phyloP scores from a whole-genome alignment of 179 eudicot genomes.

The Drosera spatulata region DNA sequence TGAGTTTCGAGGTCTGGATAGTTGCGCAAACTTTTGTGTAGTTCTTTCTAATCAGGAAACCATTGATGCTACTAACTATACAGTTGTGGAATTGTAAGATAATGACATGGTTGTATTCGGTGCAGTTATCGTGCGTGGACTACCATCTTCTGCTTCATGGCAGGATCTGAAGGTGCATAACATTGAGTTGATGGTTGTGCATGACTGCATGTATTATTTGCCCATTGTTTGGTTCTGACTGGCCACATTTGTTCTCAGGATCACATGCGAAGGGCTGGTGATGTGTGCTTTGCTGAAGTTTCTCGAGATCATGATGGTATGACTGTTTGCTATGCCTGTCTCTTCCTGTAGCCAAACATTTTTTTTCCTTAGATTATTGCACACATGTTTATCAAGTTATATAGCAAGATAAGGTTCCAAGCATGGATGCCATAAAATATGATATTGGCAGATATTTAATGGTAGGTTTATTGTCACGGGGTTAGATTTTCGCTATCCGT shows the following conservation, averaged over 20 bases:
- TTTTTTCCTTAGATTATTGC: too few relatives aligned
- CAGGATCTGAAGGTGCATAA: slow-evolving; percentile 83
- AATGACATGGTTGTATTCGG: slow-evolving; percentile 3
- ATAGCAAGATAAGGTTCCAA: too few relatives aligned
- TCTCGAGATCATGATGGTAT: slow-evolving; percentile 84
- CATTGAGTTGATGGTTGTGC: not conserved
- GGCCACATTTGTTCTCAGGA: slow-evolving; percentile 42
- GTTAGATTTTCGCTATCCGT: too few relatives aligned
- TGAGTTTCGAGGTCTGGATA: slow-evolving; percentile 64
- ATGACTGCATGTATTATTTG: not conserved
- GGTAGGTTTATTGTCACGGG: too few relatives aligned
- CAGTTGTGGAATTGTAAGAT: not conserved
- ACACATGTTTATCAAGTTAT: too few relatives aligned
- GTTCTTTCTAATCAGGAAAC: not conserved
- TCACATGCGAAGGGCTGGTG: slow-evolving; percentile 99
- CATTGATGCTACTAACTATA: not conserved
- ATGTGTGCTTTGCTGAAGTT: slow-evolving; percentile 98
- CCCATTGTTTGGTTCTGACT: not conserved
- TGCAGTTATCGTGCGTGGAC: slow-evolving; percentile 88
- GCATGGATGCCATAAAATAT: too few relatives aligned
- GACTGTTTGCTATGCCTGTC: not conserved
- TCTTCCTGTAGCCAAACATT: too few relatives aligned
- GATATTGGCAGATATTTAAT: too few relatives aligned
- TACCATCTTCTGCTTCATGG: slow-evolving; percentile 99
- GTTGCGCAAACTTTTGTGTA: too few relatives aligned